A percentile compares a stretch with the other conserved stretches of the same genome.
These are phyloP conservation scores for Pisolithus tinctorius DNA, from an alignment of 768 basidiomycete genomes.

Conservation along the genomic window DNA sequence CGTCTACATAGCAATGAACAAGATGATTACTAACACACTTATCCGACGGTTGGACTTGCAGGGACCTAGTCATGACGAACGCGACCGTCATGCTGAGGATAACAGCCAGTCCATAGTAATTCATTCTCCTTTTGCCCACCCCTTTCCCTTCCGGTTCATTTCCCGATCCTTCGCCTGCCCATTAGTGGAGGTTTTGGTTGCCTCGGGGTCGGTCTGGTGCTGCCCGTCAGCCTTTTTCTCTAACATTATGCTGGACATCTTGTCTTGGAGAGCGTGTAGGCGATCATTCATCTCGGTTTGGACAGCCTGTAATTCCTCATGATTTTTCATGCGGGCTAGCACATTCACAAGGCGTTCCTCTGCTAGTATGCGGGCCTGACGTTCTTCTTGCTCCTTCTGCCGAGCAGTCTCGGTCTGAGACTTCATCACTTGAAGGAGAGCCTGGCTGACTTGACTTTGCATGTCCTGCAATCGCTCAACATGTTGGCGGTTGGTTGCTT, in stretches of 20 bases:
- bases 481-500: conserved; percentile 13
- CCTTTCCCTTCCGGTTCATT: conserved; percentile 17
- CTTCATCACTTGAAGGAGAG: conserved; percentile 21
- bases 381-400: conserved; percentile 22
- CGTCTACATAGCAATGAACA: neutral
- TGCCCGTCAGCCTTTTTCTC: conserved; percentile 14
- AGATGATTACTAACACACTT: neutral
- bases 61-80: neutral
- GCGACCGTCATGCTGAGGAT: neutral
- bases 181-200: conserved; percentile 21
- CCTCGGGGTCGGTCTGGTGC: conserved; percentile 13
- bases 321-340: conserved; percentile 21
- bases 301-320: conserved; percentile 21
- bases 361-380: conserved; percentile 22
- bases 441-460: conserved; percentile 22
- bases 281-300: conserved; percentile 19
- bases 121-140: conserved; percentile 20
- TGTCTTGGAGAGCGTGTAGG: neutral
- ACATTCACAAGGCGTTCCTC: conserved; percentile 24
- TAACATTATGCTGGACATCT: conserved; percentile 3
- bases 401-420: conserved; percentile 22
- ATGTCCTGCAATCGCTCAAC: conserved; percentile 15
- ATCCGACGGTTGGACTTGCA: neutral
- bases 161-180: conserved; percentile 16
- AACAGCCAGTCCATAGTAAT: neutral